Evolutionary conservation across 306 rosid species (phyloP).

Genomic region (Spatholobus suberectus): DNA sequence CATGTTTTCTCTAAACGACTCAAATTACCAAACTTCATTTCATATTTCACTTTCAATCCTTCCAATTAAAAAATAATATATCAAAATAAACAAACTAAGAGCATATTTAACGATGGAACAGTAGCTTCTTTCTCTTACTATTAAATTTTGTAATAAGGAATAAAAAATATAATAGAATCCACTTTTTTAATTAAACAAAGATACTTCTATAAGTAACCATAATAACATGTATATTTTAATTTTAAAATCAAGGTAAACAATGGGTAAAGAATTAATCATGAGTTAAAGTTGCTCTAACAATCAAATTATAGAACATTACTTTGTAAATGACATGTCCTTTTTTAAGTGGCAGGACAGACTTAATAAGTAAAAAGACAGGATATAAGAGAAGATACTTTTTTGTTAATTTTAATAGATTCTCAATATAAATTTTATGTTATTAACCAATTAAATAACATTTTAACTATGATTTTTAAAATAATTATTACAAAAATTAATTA

Average conservation of each 20-base stretch:
- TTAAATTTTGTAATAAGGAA: not conserved
- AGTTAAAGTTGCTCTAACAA: not conserved
- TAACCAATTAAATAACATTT: not conserved
- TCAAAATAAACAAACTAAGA: too few relatives aligned
- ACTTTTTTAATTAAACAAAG: too few relatives aligned
- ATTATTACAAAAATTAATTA: too few relatives aligned
- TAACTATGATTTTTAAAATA: too few relatives aligned
- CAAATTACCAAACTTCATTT: too few relatives aligned
- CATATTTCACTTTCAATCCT: too few relatives aligned
- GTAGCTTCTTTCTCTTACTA: not conserved
- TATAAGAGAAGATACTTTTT: too few relatives aligned
- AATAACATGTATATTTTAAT: not conserved
- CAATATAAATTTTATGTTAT: too few relatives aligned
- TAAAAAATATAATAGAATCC: not conserved
- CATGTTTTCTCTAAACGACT: not conserved
- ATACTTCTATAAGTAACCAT: too few relatives aligned
- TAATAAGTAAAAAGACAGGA: not conserved
- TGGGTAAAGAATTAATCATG: not conserved
- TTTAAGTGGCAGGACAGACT: not conserved
- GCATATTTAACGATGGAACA: not conserved
- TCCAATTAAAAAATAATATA: too few relatives aligned
- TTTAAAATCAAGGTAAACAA: not conserved
- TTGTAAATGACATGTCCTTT: not conserved
- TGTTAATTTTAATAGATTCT: too few relatives aligned
- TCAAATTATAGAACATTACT: not conserved